These are phyloP conservation scores for Lentinula boryana DNA, from an alignment of 768 basidiomycete genomes.

Conservation along the genomic window DNA sequence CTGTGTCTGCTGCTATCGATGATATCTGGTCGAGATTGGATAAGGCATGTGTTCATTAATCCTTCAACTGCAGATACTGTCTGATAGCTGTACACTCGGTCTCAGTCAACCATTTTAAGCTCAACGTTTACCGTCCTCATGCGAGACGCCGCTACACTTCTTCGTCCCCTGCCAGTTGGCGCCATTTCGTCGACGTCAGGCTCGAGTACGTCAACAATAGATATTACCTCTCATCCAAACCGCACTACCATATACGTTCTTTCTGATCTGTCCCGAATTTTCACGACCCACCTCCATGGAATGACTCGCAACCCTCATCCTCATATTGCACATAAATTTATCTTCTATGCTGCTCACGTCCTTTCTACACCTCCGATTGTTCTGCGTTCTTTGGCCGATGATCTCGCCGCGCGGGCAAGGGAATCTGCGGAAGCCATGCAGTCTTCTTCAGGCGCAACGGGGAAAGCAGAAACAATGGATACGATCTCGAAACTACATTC, in stretches of 20 bases:
- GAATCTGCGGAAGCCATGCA: too few species aligned
- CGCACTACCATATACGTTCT: constrained; percentile 33
- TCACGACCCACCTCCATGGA: constrained; percentile 9
- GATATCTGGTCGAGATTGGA: constrained; percentile 64
- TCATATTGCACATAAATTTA: constrained; percentile 39
- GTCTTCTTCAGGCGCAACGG: too few species aligned
- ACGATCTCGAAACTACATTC: too few species aligned
- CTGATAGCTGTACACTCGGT: too few species aligned
- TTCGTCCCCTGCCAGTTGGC: constrained; percentile 40
- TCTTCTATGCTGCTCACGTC: constrained; percentile 52
- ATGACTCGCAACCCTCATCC: neutral
- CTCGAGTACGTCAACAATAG: neutral
- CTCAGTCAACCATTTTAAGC: constrained; percentile 20
- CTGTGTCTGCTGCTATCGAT: constrained; percentile 46
- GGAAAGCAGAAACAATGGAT: too few species aligned
- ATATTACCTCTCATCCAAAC: constrained; percentile 11
- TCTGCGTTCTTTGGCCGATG: neutral
- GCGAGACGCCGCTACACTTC: constrained; percentile 44
- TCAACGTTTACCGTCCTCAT: constrained; percentile 47
- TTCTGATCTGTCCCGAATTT: constrained; percentile 48
- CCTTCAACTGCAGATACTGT: neutral
- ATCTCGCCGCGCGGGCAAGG: too few species aligned
- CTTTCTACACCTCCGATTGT: constrained; percentile 33
- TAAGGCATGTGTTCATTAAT: constrained; percentile 28
- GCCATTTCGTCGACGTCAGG: neutral